Percentiles rank a stretch among this genome's conserved stretches.
phyloP scores from a whole-genome alignment of 768 basidiomycete species.

The Auricularia auricula-judae region DNA sequence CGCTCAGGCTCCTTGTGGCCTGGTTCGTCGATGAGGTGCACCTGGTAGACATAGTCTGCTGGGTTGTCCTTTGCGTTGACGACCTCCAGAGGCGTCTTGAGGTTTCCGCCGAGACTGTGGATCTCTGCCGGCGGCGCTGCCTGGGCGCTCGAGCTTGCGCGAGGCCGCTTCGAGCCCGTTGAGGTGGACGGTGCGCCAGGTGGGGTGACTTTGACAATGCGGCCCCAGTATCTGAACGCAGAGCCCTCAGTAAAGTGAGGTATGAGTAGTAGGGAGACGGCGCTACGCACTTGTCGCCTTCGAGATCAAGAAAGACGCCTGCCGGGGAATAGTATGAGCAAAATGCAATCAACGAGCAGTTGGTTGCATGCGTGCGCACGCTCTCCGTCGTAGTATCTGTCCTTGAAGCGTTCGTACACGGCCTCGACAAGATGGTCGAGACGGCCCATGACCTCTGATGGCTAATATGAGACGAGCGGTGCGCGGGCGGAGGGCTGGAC shows the following conservation, averaged over 20 bases:
- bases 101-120: constrained; percentile 70
- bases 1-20: constrained; percentile 34
- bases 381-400: constrained; percentile 87
- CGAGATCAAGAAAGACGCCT: constrained; percentile 82
- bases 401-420: constrained; percentile 91
- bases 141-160: constrained; percentile 13
- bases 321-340: constrained; percentile 8
- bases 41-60: constrained; percentile 73
- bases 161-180: constrained; percentile 20
- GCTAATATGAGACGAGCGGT: constrained; percentile 7
- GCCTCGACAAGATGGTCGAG: constrained; percentile 91
- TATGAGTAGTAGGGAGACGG: neutral
- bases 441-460: constrained; percentile 87
- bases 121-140: constrained; percentile 28
- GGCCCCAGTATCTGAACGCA: constrained; percentile 60
- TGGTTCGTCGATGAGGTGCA: constrained; percentile 68
- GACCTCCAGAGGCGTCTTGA: constrained; percentile 64
- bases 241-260: neutral
- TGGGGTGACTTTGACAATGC: constrained; percentile 67
- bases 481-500: constrained; percentile 27
- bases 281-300: constrained; percentile 70
- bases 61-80: constrained; percentile 68
- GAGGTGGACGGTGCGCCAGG: constrained; percentile 40
- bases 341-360: constrained; percentile 6
- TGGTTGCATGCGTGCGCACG: constrained; percentile 44